Base-by-base conservation (phyloP, 106 monocot species). In the Dendrobium nobile region DNA sequence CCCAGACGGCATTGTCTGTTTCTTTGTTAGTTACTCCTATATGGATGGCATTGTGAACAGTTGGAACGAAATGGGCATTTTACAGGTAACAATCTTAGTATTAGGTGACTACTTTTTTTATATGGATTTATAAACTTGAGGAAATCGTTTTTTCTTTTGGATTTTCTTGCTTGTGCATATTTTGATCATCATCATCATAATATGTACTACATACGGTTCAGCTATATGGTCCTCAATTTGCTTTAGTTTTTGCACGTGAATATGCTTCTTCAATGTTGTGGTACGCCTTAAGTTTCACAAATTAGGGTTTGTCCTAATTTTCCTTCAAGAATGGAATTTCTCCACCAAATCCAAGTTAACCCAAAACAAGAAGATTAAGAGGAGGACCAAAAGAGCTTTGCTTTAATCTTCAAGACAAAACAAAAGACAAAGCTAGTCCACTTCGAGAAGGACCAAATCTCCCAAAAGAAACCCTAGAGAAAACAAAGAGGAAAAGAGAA, bases 11-110 rank as follows among this genome's bases (percentile, higher is more conserved):
- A 87, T 99, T 79, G 99, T 95, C 27, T 99, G 99, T 40, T 99
- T 99, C 84, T 99, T 95, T 87, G 99, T 99, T 42, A 99, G 99
- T 85, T 99, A 99, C 83, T 99, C 98, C 19, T 99, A 99, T 80
- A 99, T 99, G 98, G 98, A 99, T 77, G 91, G 91, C 58, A 99
- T 99, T 83, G 91, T 99, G 47, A 95, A 99, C 79, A 93, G 89
- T 80, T 99, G 98, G 98, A 91, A 99, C 77, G 98, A 99, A 78
- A 91, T 93, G 95, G 98, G 95, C 44, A 99, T 95, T 51, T 76
- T 99, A 45, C 95, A 99, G 91, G 99, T 99, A 26, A 82, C 44
- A 72, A 10, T 42, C 37, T 76, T 74, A 1, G n/a, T 44, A 74
- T 43, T 74, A 13, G 20, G 7, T 43, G 18, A 74, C 20, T n/a